These are phyloP conservation scores for Entomortierella beljakovae DNA, from an alignment of 192 early-diverging fungal genomes.

Conservation along the genomic window DNA sequence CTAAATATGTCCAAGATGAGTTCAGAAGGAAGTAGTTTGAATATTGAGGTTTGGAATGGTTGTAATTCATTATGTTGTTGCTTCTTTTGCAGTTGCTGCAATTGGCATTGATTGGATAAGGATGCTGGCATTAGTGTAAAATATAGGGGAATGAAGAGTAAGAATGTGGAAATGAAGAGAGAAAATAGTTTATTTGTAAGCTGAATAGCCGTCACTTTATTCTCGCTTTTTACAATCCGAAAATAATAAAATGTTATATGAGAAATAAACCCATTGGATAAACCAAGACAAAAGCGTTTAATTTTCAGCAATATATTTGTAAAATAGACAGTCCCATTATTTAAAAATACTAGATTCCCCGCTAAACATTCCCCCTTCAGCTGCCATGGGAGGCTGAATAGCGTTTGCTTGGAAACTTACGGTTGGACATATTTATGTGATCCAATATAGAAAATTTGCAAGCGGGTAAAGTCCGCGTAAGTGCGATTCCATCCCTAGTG, in stretches of 20 bases:
- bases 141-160: too few species aligned
- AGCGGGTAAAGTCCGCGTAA: conserved; percentile 56
- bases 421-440: conserved; percentile 31
- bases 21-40: conserved; percentile 47
- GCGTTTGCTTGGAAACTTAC: conserved; percentile 57
- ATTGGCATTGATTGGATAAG: too few species aligned
- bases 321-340: background rate
- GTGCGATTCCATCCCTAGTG: conserved; percentile 44
- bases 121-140: too few species aligned
- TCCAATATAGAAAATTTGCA: conserved; percentile 30
- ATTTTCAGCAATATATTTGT: too few species aligned
- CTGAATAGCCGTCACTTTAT: too few species aligned
- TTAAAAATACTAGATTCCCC: background rate
- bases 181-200: too few species aligned
- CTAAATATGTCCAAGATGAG: conserved; percentile 52
- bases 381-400: conserved; percentile 53
- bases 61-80: background rate
- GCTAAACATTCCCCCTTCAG: background rate
- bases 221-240: too few species aligned
- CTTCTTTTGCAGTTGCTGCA: background rate
- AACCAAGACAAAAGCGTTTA: too few species aligned
- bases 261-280: too few species aligned
- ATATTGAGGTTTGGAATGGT: conserved; percentile 20
- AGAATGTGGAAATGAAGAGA: too few species aligned
- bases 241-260: too few species aligned